Evolutionary conservation across 1,284 basidiomycete species (phyloP).

Genomic region (Mycena citricolor): DNA sequence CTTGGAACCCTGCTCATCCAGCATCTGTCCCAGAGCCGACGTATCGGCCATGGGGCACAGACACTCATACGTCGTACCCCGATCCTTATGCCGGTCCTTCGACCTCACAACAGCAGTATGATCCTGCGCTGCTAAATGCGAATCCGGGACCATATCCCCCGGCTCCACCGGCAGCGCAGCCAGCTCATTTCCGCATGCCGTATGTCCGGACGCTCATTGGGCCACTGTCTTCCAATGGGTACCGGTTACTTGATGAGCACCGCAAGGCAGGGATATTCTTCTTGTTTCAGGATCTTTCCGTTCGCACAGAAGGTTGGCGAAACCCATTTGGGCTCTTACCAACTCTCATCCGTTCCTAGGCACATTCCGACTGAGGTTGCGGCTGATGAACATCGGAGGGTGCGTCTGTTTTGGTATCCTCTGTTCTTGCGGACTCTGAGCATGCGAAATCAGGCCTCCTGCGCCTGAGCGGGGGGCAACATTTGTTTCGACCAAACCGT

Average conservation of each 20-base stretch:
- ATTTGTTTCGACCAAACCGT: slow-evolving; percentile 60
- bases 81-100: slow-evolving; percentile 6
- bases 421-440: slow-evolving; percentile 5
- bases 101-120: slow-evolving; percentile 15
- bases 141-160: slow-evolving; percentile 22
- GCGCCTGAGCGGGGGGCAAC: slow-evolving; percentile 69
- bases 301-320: slow-evolving; percentile 51
- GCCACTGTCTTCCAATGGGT: slow-evolving; percentile 81
- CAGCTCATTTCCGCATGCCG: slow-evolving; percentile 55
- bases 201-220: slow-evolving; percentile 89
- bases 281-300: slow-evolving; percentile 84
- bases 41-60: slow-evolving; percentile 22
- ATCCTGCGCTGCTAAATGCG: slow-evolving; percentile 7
- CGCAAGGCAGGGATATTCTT: slow-evolving; percentile 84
- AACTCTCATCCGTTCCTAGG: slow-evolving; percentile 38
- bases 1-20: slow-evolving; percentile 11
- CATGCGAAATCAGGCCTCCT: slow-evolving; percentile 50
- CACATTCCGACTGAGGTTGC: slow-evolving; percentile 74
- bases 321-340: too few species aligned
- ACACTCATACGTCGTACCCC: not conserved
- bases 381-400: slow-evolving; percentile 85
- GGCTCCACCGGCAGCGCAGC: slow-evolving; percentile 28
- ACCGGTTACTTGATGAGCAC: slow-evolving; percentile 79
- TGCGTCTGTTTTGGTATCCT: slow-evolving; percentile 44
- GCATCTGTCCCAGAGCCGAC: slow-evolving; percentile 20